Evolutionary conservation across 805 yeast species (phyloP), one percentile per base, ranked within the genome.

Genomic region (Sugiyamaella chiloensis): DNA sequence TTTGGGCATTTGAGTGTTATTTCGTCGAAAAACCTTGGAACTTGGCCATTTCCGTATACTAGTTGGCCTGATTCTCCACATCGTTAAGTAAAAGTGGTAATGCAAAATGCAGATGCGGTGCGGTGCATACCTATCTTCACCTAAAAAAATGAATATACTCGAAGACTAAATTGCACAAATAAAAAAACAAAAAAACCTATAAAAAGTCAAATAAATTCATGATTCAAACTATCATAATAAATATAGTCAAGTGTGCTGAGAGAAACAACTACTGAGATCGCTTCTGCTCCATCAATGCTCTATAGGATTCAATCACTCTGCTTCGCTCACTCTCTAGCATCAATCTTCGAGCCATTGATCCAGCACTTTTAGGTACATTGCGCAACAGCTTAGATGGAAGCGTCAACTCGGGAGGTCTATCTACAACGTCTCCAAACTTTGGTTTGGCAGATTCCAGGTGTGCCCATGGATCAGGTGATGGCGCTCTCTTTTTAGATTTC

Each of bases 381-480:
- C 57, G 55, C 40, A 58, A 45, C 45, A 52, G 44, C 51, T 65
- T 69, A 12, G 58, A 46, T 2, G 65, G 65, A 20, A 54, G 46
- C 4, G 58, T 64, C 37, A 70, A 59, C 48, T 60, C 66, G 1
- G 74, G 74, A 11, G 74, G 74, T 12, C 67, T 58, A 35, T 67
- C 71, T 0, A 67, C 74, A 3, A 67, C 66, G 21, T 70, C 74
- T 5, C 71, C 71, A 47, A 70, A 70, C 52, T 67, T 67, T 24
- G 74, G 71, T 31, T 36, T 24, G 20, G 44, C 45, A n/a, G 58
- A 47, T n/a, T 65, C 58, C 24, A 70, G 54, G 6, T 52, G 52
- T 9, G 67, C 67, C 72, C 72, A 70, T 2, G 72, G 70, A 55
- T 70, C 74, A n/a, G 73, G 74, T 8, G 70, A 69, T n/a, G 59